These are phyloP conservation scores for Paracamarosporium sp. DNA, from an alignment of 2,329 filamentous ascomycete species.

Conservation along the genomic window DNA sequence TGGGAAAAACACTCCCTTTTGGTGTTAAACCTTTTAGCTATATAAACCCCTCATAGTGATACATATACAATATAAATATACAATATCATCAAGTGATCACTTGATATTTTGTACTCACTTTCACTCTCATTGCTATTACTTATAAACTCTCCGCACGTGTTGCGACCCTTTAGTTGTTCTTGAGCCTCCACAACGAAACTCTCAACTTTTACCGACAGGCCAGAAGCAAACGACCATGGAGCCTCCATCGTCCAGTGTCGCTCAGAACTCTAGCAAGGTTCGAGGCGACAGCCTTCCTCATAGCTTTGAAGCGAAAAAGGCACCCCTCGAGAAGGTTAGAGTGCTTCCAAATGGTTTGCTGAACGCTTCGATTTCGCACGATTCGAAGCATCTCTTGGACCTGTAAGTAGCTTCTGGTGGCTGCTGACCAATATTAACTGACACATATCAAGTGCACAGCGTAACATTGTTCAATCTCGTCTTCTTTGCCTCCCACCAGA, in stretches of 20 bases:
- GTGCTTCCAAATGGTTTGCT: background rate
- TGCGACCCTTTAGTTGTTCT: no score
- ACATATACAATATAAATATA: no score
- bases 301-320: background rate
- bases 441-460: background rate
- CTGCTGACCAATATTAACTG: background rate
- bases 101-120: no score
- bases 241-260: background rate
- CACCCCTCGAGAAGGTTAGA: background rate
- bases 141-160: no score
- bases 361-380: background rate
- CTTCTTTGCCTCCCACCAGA: constrained; percentile 15
- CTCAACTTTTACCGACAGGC: no score
- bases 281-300: background rate
- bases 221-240: background rate
- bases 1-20: no score
- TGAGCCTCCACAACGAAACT: no score
- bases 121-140: no score
- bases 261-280: background rate
- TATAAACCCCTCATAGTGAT: no score
- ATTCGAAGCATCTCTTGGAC: background rate
- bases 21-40: no score
- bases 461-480: constrained; percentile 2
- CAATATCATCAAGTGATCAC: no score
- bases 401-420: background rate